These are phyloP conservation scores for Quercus agrifolia DNA, from an alignment of 306 rosid genomes.

Conservation along the genomic window DNA sequence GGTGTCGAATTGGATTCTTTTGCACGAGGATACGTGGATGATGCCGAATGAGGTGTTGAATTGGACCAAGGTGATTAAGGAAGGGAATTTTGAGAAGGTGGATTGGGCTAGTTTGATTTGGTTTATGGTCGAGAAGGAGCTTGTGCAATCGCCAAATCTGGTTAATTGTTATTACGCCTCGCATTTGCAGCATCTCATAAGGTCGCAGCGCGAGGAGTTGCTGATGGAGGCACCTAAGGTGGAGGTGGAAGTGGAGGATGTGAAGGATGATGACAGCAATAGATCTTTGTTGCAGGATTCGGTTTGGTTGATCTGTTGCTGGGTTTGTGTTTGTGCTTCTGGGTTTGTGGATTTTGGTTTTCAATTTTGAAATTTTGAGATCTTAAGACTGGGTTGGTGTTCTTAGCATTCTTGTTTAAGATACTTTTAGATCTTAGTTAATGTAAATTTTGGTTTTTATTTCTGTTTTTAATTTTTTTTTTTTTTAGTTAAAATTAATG, in stretches of 20 bases:
- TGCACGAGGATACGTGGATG: conserved; percentile 72
- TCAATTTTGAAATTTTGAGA: too few relatives aligned
- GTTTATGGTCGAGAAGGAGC: conserved; percentile 82
- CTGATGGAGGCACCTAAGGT: conserved; percentile 33
- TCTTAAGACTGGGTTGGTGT: too few relatives aligned
- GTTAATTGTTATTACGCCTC: conserved; percentile 80
- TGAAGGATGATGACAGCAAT: conserved; percentile 18
- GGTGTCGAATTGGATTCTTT: conserved; percentile 70
- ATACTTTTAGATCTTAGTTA: too few relatives aligned
- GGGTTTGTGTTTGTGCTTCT: too few relatives aligned
- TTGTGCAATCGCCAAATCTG: conserved; percentile 38
- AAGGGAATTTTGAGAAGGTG: conserved; percentile 60
- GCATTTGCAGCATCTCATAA: conserved; percentile 75
- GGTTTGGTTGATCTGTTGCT: too few relatives aligned
- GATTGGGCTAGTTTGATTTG: conserved; percentile 82
- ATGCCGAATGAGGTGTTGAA: conserved; percentile 49
- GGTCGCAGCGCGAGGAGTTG: conserved; percentile 49
- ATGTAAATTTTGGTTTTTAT: too few relatives aligned
- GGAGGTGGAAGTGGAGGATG: conserved; percentile 22
- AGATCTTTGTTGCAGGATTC: too few relatives aligned
- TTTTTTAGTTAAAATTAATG: too few relatives aligned
- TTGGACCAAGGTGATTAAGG: conserved; percentile 40
- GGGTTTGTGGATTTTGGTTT: too few relatives aligned
- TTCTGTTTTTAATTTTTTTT: too few relatives aligned
- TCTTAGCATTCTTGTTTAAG: too few relatives aligned